phyloP scores from a whole-genome alignment of 345 rosid species.

The Brassica rapa region DNA sequence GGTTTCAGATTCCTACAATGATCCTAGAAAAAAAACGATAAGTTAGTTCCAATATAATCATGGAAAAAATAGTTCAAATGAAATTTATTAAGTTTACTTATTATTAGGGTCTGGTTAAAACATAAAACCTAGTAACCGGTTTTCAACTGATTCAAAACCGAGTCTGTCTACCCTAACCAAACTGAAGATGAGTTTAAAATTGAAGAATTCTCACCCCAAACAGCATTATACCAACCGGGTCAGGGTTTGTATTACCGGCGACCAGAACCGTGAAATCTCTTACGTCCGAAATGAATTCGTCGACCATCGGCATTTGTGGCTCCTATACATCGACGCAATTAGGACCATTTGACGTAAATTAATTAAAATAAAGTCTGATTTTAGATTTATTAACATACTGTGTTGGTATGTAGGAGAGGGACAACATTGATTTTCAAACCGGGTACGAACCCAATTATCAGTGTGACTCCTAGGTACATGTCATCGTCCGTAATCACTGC shows the following conservation, averaged over 20 bases:
- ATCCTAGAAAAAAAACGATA: not conserved
- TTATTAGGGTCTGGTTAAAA: not conserved
- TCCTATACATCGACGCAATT: not conserved
- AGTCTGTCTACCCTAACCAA: not conserved
- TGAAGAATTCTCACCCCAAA: not conserved
- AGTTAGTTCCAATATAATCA: not conserved
- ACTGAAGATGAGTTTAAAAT: not conserved
- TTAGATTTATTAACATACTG: not conserved
- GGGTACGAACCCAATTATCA: slow-evolving; percentile 52
- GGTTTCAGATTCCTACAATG: not conserved
- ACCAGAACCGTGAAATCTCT: not conserved
- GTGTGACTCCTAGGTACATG: slow-evolving; percentile 40
- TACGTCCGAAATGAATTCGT: not conserved
- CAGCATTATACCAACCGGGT: not conserved
- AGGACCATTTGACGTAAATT: not conserved
- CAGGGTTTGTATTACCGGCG: not conserved
- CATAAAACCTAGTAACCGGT: not conserved
- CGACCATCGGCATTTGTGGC: not conserved
- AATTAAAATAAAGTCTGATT: not conserved
- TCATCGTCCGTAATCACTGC: not conserved
- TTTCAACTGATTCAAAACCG: not conserved
- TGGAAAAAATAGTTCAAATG: not conserved
- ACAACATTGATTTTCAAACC: slow-evolving; percentile 26
- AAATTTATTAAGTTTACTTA: too few relatives aligned
- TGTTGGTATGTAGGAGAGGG: not conserved